phyloP scores from a whole-genome alignment of 2,329 filamentous ascomycete genomes.

The Endoconidiophora polonica region DNA sequence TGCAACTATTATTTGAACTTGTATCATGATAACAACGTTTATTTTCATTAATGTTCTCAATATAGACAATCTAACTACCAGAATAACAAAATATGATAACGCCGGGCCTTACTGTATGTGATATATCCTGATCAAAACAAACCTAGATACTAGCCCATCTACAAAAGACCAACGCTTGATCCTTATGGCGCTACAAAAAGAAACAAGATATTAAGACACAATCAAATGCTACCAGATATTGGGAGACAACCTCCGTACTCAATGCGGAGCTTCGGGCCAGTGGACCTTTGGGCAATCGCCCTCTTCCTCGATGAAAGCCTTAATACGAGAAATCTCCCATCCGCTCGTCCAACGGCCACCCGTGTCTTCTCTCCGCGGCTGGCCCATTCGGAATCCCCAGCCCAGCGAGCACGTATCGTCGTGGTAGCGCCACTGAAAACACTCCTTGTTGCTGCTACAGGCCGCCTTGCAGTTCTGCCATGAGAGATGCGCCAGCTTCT shows the following conservation, averaged over 20 bases:
- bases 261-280: slow-evolving; percentile 17
- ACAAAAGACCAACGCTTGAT: too few species aligned
- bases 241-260: too few species aligned
- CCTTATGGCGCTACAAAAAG: background rate
- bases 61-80: too few species aligned
- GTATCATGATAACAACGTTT: too few species aligned
- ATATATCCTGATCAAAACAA: too few species aligned
- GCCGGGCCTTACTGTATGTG: too few species aligned
- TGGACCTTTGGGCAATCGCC: slow-evolving; percentile 20
- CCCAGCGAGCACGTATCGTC: slow-evolving; percentile 24
- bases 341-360: slow-evolving; percentile 23
- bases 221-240: too few species aligned
- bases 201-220: slow-evolving; percentile 1
- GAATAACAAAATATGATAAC: too few species aligned
- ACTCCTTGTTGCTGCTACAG: slow-evolving; percentile 24
- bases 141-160: too few species aligned
- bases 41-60: too few species aligned
- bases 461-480: slow-evolving; percentile 27
- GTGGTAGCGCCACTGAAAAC: slow-evolving; percentile 27
- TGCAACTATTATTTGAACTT: too few species aligned
- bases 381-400: slow-evolving; percentile 23
- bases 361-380: slow-evolving; percentile 21
- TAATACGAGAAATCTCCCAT: slow-evolving; percentile 26
- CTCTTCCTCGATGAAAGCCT: slow-evolving; percentile 21
- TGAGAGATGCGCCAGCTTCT: slow-evolving; percentile 26